Base-by-base conservation (phyloP, 1,284 basidiomycete genomes). In the Trametes pubescens region DNA sequence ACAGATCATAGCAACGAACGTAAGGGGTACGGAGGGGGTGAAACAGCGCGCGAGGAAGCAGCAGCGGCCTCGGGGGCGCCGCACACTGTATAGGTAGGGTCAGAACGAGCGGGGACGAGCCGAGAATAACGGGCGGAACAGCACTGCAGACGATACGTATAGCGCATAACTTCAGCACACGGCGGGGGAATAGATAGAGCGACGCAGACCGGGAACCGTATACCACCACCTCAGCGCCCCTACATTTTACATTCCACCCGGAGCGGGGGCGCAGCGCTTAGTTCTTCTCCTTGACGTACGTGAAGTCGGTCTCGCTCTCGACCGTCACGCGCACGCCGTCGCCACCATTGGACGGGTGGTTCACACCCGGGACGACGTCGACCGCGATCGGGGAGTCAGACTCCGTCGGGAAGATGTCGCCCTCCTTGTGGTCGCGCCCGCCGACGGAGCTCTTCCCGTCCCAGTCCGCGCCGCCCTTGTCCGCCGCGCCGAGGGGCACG, bases 401-500 rank as follows among this genome's bases (percentile, higher is more conserved):
- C n/a, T 72, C 69, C 62, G 66, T 68, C 18, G 78, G 75, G 51
- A 80, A 74, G 7, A 76, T 72, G 26, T 67, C 71, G 52, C 53
- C 58, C 56, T 66, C 66, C 65, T 69, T 80, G 65, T 79, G 82
- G 75, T 85, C 84, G 63, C 76, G 76, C 43, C 83, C 85, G 53
- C 79, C 79, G 48, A 86, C 81, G 66, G 84, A 85, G 69, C 77
- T 80, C 78, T 90, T 89, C 72, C 77, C 82, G 70, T 88, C 87
- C 32, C 69, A 75, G 63, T 81, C 70, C 29, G 59, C 79, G 77
- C 76, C 79, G 59, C 76, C 76, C 78, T 89, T 90, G 71, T 78
- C 76, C 61, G 90, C 87, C 53, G 87, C 83, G 62, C 85, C 85
- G 62, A 92, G 84, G n/a, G 86, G 89, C 67, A 85, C 90, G 1